Evolutionary conservation across 2,329 filamentous ascomycete genomes (phyloP).

Genomic region (Penicillium glabrum): DNA sequence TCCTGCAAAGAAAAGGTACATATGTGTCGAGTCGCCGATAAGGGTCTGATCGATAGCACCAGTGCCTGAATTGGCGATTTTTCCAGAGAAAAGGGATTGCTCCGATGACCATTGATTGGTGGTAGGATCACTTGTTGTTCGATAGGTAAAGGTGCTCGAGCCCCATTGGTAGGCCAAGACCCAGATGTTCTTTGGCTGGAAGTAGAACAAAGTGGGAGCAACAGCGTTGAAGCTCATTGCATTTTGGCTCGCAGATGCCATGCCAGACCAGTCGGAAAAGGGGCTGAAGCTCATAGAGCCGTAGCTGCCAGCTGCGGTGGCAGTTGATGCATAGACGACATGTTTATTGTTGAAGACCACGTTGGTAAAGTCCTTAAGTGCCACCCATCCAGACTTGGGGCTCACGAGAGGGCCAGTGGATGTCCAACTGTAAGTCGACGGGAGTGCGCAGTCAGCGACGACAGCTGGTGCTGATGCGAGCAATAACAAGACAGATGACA

Average conservation of each 20-base stretch:
- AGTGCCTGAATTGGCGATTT: neutral
- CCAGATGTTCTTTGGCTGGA: slow-evolving; percentile 27
- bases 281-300: neutral
- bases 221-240: neutral
- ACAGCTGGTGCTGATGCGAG: neutral
- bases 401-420: slow-evolving; percentile 53
- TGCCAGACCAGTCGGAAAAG: neutral
- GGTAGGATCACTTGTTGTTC: slow-evolving; percentile 11
- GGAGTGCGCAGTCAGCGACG: slow-evolving; percentile 41
- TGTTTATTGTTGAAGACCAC: neutral
- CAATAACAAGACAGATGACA: neutral
- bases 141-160: slow-evolving; percentile 59
- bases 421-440: slow-evolving; percentile 59
- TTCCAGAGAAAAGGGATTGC: neutral
- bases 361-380: slow-evolving; percentile 19
- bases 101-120: neutral
- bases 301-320: neutral
- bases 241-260: neutral
- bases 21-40: neutral
- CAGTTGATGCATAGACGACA: neutral
- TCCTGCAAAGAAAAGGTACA: neutral
- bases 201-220: slow-evolving; percentile 65
- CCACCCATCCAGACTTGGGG: slow-evolving; percentile 55
- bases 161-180: slow-evolving; percentile 49
- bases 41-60: neutral